Base-by-base conservation (phyloP, 768 basidiomycete species). In the Lentinula raphanica region DNA sequence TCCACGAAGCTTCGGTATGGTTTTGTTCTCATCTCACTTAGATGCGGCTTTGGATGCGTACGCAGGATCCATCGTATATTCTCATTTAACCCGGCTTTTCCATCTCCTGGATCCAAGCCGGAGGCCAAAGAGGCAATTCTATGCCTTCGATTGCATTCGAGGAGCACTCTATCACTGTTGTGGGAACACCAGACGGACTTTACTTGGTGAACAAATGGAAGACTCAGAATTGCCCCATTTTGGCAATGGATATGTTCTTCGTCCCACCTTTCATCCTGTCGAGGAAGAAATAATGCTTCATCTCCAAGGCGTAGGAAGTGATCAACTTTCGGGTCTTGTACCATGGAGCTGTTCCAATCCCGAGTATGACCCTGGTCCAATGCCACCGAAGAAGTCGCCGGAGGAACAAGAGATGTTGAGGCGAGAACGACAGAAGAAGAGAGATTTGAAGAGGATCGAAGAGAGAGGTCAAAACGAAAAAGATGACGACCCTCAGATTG, bases 1-100 rank as follows among this genome's bases (percentile, higher is more conserved):
- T 55, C 12, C 25, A 58, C 17, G 42, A 40, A n/a, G 49, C 55
- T 42, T 9, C 56, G 53, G 54, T 56, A 54, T 35, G 54, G 27
- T 23, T 3, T 39, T 2, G 51, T n/a, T 13, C 11, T 23, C 11
- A 25, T 15, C 8, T 23, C 4, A 28, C 32, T 25, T 61, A 87
- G 89, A 91, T 70, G 90, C 87, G 3, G 80, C 78, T 31, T 86
- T 88, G 65, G 90, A 92, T 63, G 84, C 85, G 1, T 82, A 86
- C 64, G 79, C 87, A 3, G 87, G 83, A 12, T 82, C 81, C 61
- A 61, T 70, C 1, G 61, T 91, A 23, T 85, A 83, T 67, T 68
- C 63, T 29, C 74, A 68, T 31, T 73, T 92, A 8, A 56, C 67
- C 5, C 59, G 58, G 7, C 79, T 88, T 77, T 69, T 76, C 17